phyloP scores from a whole-genome alignment of 2,329 filamentous ascomycete species.

The Xylariaceae sp. region DNA sequence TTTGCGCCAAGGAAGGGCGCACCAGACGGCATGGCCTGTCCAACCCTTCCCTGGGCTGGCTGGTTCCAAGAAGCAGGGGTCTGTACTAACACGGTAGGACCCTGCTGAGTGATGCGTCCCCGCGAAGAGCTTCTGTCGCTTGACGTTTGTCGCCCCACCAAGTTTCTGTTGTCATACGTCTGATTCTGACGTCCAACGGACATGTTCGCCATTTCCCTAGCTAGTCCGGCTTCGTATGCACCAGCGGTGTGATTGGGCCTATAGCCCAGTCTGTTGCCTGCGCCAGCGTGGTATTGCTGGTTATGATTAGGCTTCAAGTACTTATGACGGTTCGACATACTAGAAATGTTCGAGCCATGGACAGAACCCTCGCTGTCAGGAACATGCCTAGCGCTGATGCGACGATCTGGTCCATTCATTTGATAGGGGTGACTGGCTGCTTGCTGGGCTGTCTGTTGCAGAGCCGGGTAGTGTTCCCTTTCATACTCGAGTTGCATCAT shows the following conservation, averaged over 20 bases:
- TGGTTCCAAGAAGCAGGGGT: not conserved
- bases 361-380: constrained; percentile 22
- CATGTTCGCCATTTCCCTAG: constrained; percentile 11
- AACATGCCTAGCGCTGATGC: constrained; percentile 26
- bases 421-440: not conserved
- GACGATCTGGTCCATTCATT: constrained; percentile 25
- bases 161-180: constrained; percentile 11
- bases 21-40: constrained; percentile 6
- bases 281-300: constrained; percentile 14
- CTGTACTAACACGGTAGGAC: not conserved
- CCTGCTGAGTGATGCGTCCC: constrained; percentile 1
- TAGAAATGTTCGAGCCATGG: constrained; percentile 22
- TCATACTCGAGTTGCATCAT: constrained; percentile 29
- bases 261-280: constrained; percentile 7
- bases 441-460: no score
- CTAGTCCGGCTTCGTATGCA: no score
- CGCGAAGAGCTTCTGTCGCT: constrained; percentile 14
- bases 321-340: constrained; percentile 11
- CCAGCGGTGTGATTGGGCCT: constrained; percentile 16
- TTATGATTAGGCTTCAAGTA: constrained; percentile 20
- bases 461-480: constrained; percentile 13
- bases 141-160: constrained; percentile 1
- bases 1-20: constrained; percentile 9
- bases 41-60: not conserved
- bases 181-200: constrained; percentile 15